Percentiles rank a stretch among this genome's conserved stretches.
phyloP scores from a whole-genome alignment of 306 rosid genomes.

The Cajanus cajan region DNA sequence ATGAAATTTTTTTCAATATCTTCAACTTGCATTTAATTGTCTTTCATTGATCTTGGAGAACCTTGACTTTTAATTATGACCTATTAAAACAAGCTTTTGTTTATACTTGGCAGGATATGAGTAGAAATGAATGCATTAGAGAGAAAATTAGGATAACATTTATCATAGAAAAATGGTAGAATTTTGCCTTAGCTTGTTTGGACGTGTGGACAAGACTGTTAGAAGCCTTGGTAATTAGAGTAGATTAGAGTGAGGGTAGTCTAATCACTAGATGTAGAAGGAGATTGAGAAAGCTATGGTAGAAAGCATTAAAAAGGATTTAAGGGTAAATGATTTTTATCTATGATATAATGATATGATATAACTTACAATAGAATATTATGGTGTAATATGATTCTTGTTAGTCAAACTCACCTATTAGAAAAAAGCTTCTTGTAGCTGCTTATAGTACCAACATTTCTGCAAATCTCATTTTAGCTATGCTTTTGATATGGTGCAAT shows the following conservation, averaged over 20 bases:
- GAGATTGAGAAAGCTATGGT: neutral
- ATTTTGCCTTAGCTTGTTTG: neutral
- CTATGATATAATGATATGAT: neutral
- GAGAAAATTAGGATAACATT: neutral
- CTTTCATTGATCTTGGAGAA: slow-evolving; percentile 4
- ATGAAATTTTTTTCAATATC: neutral
- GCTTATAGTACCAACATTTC: neutral
- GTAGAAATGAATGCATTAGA: neutral
- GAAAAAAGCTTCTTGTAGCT: neutral
- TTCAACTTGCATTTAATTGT: slow-evolving; percentile 1
- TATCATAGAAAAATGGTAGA: neutral
- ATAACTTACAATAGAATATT: neutral
- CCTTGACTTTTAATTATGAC: neutral
- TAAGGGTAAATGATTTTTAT: neutral
- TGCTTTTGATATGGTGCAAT: neutral
- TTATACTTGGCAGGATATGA: neutral
- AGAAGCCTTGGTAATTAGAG: neutral
- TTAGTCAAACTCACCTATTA: too few species aligned
- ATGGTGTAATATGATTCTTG: neutral
- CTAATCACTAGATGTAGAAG: neutral
- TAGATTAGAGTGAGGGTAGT: neutral
- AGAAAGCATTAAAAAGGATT: neutral
- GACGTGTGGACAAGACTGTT: neutral
- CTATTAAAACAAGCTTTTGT: neutral
- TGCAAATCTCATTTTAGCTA: neutral